Evolutionary conservation across 345 rosid genomes (phyloP).

Genomic region (Eucalyptus sideroxylon): DNA sequence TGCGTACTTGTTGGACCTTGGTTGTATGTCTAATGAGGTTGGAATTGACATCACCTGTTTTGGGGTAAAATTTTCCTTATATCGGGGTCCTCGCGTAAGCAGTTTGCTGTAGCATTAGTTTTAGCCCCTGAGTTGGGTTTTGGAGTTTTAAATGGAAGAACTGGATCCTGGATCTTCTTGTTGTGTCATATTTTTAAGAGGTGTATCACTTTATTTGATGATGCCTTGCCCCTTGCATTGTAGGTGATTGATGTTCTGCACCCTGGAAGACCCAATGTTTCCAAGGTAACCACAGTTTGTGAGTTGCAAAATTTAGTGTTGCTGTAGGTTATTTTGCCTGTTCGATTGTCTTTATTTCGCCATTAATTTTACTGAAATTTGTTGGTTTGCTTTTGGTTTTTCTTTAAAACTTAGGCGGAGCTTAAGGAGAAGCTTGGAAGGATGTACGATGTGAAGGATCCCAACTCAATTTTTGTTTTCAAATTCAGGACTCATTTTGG

Average conservation of each 20-base stretch:
- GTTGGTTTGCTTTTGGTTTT: background rate
- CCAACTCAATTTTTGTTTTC: slow-evolving; percentile 52
- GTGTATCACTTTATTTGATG: background rate
- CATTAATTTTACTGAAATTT: background rate
- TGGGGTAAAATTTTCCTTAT: background rate
- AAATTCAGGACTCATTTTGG: slow-evolving; percentile 73
- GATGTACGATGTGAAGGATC: slow-evolving; percentile 56
- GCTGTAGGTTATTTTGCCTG: background rate
- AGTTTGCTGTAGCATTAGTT: no score
- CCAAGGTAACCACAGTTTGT: slow-evolving; percentile 29
- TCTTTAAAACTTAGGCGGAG: slow-evolving; percentile 24
- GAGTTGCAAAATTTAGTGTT: background rate
- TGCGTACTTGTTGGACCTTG: background rate
- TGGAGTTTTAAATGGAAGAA: background rate
- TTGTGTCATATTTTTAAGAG: background rate
- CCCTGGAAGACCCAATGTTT: slow-evolving; percentile 68
- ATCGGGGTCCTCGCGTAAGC: background rate
- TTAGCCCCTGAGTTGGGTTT: background rate
- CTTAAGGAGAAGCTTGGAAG: slow-evolving; percentile 46
- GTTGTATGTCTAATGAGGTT: background rate
- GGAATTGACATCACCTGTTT: background rate
- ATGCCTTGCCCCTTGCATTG: background rate
- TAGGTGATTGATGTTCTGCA: slow-evolving; percentile 67
- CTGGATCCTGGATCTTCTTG: background rate
- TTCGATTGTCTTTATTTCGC: background rate